phyloP scores from a whole-genome alignment of 805 yeast genomes.

The Wickerhamiella parazyma region DNA sequence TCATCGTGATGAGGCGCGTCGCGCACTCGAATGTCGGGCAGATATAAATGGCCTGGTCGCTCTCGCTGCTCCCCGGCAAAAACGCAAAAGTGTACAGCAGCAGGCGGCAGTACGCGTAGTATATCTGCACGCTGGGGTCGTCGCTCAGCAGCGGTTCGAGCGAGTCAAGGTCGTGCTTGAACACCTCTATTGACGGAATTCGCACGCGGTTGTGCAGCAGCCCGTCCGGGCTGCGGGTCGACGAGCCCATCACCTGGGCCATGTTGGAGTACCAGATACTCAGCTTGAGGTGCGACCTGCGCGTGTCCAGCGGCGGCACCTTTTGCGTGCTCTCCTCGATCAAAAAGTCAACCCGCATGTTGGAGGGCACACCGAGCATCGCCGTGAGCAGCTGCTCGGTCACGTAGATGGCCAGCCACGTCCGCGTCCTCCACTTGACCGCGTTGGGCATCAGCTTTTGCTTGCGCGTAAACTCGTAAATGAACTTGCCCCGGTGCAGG shows the following conservation, averaged over 20 bases:
- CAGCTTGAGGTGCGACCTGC: conserved; percentile 45
- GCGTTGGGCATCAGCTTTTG: conserved; percentile 83
- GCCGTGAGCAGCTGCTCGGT: conserved; percentile 88
- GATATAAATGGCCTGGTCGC: conserved; percentile 74
- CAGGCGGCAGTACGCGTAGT: conserved; percentile 61
- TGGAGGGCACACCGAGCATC: conserved; percentile 74
- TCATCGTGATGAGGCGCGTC: conserved; percentile 66
- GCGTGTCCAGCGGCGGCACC: background rate
- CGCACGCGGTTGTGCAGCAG: conserved; percentile 71
- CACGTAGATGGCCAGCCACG: conserved; percentile 82
- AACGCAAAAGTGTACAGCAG: conserved; percentile 84
- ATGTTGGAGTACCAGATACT: conserved; percentile 75
- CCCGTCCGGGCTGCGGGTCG: conserved; percentile 78
- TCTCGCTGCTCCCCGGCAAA: conserved; percentile 61
- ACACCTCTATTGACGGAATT: conserved; percentile 61
- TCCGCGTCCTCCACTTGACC: conserved; percentile 84
- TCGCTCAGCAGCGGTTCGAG: conserved; percentile 53
- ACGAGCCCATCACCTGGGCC: conserved; percentile 74
- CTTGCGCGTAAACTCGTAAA: conserved; percentile 77
- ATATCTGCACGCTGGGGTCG: conserved; percentile 57
- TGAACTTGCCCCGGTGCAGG: conserved; percentile 80
- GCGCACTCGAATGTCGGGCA: conserved; percentile 69
- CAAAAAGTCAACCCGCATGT: conserved; percentile 68
- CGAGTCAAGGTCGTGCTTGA: conserved; percentile 66
- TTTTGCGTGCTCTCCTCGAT: conserved; percentile 58